These are phyloP conservation scores for Sideroxylon spinosum DNA, from an alignment of 179 eudicot genomes.

Conservation along the genomic window DNA sequence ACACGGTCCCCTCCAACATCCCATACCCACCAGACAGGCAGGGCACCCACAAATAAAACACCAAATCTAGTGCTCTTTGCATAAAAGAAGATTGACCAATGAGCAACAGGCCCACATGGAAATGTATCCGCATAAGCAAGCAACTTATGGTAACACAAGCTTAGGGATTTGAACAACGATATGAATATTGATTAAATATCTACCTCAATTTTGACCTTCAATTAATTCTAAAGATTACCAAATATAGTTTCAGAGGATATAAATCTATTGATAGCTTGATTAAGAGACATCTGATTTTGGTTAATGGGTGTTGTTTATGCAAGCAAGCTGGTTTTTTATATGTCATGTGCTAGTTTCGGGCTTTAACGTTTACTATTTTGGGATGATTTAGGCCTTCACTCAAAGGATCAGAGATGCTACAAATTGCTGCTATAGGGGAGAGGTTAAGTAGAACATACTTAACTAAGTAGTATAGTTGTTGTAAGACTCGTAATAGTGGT, in stretches of 20 bases:
- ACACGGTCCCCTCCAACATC: background rate
- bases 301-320: no score
- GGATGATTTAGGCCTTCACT: no score
- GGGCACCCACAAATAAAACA: background rate
- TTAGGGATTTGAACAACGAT: background rate
- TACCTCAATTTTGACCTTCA: background rate
- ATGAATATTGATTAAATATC: background rate
- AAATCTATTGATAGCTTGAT: no score
- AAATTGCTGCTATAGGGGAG: background rate
- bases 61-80: background rate
- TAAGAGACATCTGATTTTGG: no score
- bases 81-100: background rate
- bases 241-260: background rate
- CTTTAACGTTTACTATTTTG: no score
- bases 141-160: background rate
- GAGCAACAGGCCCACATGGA: background rate
- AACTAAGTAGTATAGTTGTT: background rate
- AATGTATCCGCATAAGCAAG: background rate
- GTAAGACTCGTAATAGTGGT: background rate
- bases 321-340: no score
- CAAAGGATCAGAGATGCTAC: background rate
- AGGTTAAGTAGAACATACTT: background rate
- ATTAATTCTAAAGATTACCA: background rate
- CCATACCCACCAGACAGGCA: background rate
- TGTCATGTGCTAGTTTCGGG: no score